These are phyloP conservation scores for Podaxis sp. DNA, from an alignment of 768 basidiomycete genomes.

Conservation along the genomic window DNA sequence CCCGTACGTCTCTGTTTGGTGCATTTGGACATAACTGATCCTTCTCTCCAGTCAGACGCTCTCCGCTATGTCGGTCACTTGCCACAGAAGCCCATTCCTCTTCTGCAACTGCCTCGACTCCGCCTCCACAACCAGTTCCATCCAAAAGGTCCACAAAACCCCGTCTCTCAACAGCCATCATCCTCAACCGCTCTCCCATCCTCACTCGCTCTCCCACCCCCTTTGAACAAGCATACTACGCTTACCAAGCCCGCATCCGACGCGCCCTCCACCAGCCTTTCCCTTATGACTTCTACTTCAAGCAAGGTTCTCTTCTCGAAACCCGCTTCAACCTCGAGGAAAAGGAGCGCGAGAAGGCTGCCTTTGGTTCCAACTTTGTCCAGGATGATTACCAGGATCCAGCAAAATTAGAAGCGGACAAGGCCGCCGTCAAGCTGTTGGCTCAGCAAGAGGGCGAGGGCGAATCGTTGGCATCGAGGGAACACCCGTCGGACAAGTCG, in stretches of 20 bases:
- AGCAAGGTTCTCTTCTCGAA: constrained; percentile 83
- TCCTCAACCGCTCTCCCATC: constrained; percentile 77
- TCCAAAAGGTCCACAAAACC: constrained; percentile 32
- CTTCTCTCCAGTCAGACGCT: not conserved
- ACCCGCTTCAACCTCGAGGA: constrained; percentile 79
- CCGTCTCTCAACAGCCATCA: constrained; percentile 56
- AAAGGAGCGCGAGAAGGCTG: constrained; percentile 62
- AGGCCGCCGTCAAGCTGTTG: constrained; percentile 57
- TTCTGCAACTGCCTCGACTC: constrained; percentile 20
- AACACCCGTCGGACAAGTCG: constrained; percentile 56
- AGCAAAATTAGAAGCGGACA: constrained; percentile 48
- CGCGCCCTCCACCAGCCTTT: constrained; percentile 87
- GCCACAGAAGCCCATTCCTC: constrained; percentile 38
- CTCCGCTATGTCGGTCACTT: constrained; percentile 34
- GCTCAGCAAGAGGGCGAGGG: constrained; percentile 58
- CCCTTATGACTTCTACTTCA: constrained; percentile 91
- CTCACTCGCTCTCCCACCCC: constrained; percentile 67
- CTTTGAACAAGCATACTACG: constrained; percentile 80
- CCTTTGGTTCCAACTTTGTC: constrained; percentile 69
- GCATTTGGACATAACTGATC: not conserved
- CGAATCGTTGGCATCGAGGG: constrained; percentile 60
- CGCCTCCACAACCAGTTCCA: constrained; percentile 18
- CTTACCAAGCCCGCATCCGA: constrained; percentile 80
- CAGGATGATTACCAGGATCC: constrained; percentile 41
- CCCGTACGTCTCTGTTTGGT: not conserved